Evolutionary conservation across 2,329 filamentous ascomycete genomes (phyloP).

Genomic region (Cordyceps pruinosa): DNA sequence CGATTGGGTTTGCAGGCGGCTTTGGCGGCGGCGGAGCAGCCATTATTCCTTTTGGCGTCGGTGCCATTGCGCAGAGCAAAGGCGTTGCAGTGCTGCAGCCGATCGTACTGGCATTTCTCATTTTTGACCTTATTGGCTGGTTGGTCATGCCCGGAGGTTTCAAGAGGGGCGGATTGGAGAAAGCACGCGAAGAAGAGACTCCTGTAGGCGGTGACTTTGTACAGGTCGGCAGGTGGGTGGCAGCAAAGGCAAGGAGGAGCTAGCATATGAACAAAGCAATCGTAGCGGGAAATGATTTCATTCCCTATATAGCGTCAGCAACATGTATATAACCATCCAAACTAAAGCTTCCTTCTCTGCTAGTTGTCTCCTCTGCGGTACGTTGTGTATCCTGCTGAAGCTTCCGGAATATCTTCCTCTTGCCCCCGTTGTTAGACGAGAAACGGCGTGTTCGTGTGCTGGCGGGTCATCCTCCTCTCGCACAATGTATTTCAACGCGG

Average conservation of each 20-base stretch:
- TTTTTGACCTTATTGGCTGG: slow-evolving; percentile 40
- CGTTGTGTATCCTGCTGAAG: no score
- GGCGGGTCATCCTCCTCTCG: no score
- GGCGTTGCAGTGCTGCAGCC: slow-evolving; percentile 53
- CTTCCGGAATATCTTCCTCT: no score
- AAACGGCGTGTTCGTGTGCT: no score
- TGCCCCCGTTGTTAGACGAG: no score
- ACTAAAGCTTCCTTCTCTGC: no score
- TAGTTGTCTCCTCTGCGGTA: no score
- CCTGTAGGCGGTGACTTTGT: slow-evolving; percentile 29
- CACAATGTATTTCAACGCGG: no score
- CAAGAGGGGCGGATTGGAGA: slow-evolving; percentile 33
- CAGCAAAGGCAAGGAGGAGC: slow-evolving; percentile 14
- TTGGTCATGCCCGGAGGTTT: slow-evolving; percentile 34
- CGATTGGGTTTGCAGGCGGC: slow-evolving; percentile 73
- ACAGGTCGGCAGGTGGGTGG: slow-evolving; percentile 13
- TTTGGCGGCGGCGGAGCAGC: slow-evolving; percentile 70
- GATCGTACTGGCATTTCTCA: slow-evolving; percentile 43
- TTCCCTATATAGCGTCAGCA: not conserved
- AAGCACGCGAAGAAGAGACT: slow-evolving; percentile 30
- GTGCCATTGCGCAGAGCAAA: slow-evolving; percentile 54
- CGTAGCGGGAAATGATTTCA: not conserved
- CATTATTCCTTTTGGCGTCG: slow-evolving; percentile 58
- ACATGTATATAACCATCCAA: not conserved
- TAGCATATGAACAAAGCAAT: not conserved